Evolutionary conservation across 305 asterid genomes (phyloP).

Genomic region (Fraxinus baroniana): DNA sequence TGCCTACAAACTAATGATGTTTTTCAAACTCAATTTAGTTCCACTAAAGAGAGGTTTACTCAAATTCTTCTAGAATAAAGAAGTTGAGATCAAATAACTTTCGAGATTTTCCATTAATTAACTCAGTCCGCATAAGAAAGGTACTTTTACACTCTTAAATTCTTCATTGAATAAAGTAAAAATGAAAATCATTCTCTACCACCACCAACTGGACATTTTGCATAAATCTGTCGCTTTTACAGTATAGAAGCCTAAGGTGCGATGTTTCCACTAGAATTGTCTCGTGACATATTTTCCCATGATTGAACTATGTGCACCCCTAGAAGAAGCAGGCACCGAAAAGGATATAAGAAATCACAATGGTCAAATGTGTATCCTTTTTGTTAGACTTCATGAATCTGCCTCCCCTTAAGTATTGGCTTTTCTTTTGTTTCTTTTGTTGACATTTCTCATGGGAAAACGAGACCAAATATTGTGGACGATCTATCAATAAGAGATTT

Average conservation of each 20-base stretch:
- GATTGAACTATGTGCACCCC: slow-evolving; percentile 32
- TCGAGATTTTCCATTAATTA: background rate
- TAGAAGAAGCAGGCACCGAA: slow-evolving; percentile 25
- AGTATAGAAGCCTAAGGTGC: background rate
- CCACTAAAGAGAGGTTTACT: background rate
- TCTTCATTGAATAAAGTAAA: slow-evolving; percentile 2
- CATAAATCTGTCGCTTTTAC: background rate
- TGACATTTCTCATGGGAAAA: slow-evolving; percentile 24
- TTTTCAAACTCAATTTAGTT: background rate
- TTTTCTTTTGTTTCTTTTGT: slow-evolving; percentile 19
- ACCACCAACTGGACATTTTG: background rate
- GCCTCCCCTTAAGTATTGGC: slow-evolving; percentile 27
- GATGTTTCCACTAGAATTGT: background rate
- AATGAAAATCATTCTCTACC: background rate
- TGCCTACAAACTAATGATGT: background rate
- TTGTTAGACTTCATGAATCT: slow-evolving; percentile 25
- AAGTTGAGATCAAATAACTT: background rate
- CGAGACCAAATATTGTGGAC: slow-evolving; percentile 52
- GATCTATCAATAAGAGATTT: slow-evolving; percentile 35
- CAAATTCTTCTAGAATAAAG: background rate
- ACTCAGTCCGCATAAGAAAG: background rate
- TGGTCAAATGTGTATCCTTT: slow-evolving; percentile 25
- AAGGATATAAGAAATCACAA: slow-evolving; percentile 20
- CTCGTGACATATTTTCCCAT: background rate
- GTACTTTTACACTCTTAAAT: background rate